Evolutionary conservation across 345 rosid species (phyloP).

Genomic region (Gossypium raimondii): DNA sequence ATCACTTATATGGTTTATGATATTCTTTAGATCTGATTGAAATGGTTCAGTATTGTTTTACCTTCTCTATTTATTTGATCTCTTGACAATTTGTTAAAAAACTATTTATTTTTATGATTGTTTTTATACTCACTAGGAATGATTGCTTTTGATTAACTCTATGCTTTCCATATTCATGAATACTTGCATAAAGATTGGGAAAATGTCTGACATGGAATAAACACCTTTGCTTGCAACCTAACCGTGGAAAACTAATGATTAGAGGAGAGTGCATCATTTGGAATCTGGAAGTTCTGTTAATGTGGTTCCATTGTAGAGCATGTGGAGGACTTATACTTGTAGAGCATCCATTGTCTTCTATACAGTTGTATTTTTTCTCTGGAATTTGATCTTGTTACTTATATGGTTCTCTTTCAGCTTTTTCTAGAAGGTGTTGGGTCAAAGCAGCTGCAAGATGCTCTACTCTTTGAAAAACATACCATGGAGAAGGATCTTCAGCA

Average conservation of each 20-base stretch:
- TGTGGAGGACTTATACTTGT: background rate
- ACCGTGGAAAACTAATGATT: background rate
- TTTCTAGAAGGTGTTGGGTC: constrained; percentile 74
- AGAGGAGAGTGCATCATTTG: background rate
- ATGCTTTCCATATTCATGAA: background rate
- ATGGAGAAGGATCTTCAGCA: constrained; percentile 72
- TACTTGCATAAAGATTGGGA: background rate
- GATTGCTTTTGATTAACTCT: background rate
- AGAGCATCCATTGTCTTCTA: background rate
- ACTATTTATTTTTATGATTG: no score
- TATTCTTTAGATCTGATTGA: background rate
- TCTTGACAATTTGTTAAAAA: background rate
- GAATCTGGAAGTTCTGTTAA: background rate
- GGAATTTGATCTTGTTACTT: constrained; percentile 22
- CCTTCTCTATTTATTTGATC: background rate
- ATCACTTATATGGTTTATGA: constrained; percentile 9
- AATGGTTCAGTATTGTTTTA: background rate
- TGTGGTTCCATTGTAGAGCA: background rate
- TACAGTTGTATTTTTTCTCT: background rate
- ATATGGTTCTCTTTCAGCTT: constrained; percentile 50
- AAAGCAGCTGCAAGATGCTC: constrained; percentile 64
- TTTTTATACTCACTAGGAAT: background rate
- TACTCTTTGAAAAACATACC: constrained; percentile 50
- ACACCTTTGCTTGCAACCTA: background rate
- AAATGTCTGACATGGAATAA: background rate